Conservation (phyloP, 352 stramenopile genomes). For the Phytophthora vignae region DNA sequence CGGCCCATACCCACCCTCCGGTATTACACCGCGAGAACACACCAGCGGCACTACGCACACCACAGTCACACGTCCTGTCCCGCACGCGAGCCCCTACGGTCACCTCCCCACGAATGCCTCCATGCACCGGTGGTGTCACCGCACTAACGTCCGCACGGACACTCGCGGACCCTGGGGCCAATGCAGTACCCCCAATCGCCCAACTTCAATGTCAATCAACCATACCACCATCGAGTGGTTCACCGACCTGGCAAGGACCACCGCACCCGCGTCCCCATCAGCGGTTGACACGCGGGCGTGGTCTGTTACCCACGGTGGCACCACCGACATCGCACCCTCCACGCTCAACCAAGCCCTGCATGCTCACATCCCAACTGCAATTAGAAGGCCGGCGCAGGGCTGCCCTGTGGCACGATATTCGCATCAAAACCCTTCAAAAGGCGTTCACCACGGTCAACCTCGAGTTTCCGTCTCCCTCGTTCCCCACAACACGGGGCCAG, state of each 20-base stretch:
- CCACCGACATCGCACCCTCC: not conserved
- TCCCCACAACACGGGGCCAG: not conserved
- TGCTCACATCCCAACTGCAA: not conserved
- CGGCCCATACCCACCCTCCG: not conserved
- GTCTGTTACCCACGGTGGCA: not conserved
- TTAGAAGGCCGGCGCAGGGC: not conserved
- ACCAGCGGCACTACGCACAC: not conserved
- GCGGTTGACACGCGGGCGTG: not conserved
- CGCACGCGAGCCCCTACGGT: not conserved
- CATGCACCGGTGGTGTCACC: not conserved
- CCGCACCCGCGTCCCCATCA: not conserved
- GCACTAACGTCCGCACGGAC: not conserved
- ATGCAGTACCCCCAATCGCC: not conserved
- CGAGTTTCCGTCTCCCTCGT: not conserved
- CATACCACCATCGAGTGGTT: too few species aligned
- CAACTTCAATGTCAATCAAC: too few species aligned
- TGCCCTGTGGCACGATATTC: not conserved
- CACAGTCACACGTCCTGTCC: not conserved
- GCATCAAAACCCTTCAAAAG: not conserved
- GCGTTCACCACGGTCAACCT: not conserved
- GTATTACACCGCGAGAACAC: not conserved
- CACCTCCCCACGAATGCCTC: not conserved
- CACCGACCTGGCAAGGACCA: too few species aligned
- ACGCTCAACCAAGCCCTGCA: not conserved
- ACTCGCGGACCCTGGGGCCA: not conserved